Base-by-base conservation (phyloP, 2,329 filamentous ascomycete species). In the Pezicula carpinea region DNA sequence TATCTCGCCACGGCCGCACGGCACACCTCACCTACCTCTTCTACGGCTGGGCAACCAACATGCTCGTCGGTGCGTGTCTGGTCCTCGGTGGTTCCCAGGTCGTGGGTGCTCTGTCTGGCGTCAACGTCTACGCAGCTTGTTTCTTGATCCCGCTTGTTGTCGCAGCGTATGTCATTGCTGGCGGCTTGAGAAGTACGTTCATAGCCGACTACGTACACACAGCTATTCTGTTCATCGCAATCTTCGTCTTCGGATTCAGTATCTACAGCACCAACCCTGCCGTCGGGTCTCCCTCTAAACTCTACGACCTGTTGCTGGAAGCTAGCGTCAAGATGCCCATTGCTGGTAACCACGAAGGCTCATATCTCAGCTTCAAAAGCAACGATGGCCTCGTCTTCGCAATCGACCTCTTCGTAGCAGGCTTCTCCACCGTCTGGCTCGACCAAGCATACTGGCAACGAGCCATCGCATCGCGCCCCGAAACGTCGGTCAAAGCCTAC, bases 401-500 rank as follows among this genome's bases (percentile, higher is more conserved):
- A 2, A 54, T 66, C 11, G 61, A 66, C 47, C 43, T 69, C 5
- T 64, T 71, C 31, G 58, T 68, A 0, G 60, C 65, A 1, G 64
- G 66, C 0, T 69, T 71, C 46, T 57, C 53, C 14, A 63, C 56
- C 15, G 64, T 66, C 11, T 71, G 64, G 62, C 59, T 70, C 1
- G 68, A 71, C 50, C 68, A 71, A 56, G 68, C 64, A 1, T 72
- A 71, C 50, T 71, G 68, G 69, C 69, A 72, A 54, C 65, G 68
- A 2, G 69, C 68, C 3, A 70, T 72, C 48, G 68, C 69, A 6
- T 67, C 65, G 0, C 55, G 64, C 17, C 69, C 68, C 0, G 64
- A 68, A 47, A 70, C 67, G 0, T 63, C 63, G 0, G 68, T 70
- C 3, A 66, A 65, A 43, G 69, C 66, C 2, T 72, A 71, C 47